Evolutionary conservation across 352 stramenopile species (phyloP).

Genomic region (Phytopythium aichiense): DNA sequence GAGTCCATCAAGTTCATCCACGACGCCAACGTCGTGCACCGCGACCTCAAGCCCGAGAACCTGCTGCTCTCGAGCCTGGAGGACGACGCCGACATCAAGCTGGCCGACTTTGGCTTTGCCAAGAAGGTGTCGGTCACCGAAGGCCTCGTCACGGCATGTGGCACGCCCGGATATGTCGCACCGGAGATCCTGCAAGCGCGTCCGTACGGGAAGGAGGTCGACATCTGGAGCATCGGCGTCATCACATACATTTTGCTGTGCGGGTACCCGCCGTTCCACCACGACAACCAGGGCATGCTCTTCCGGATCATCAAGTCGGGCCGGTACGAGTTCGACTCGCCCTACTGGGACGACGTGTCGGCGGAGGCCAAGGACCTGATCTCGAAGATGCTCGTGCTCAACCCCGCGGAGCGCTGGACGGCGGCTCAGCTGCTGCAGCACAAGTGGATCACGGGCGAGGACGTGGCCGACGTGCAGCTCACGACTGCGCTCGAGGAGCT

Average conservation of each 20-base stretch:
- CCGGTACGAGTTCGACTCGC: constrained; percentile 68
- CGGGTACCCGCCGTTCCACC: constrained; percentile 83
- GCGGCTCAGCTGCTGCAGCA: constrained; percentile 72
- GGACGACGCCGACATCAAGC: constrained; percentile 80
- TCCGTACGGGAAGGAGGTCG: constrained; percentile 73
- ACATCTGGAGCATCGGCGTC: constrained; percentile 90
- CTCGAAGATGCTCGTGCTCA: constrained; percentile 82
- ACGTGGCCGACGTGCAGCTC: constrained; percentile 71
- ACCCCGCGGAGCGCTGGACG: constrained; percentile 77
- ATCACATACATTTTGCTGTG: constrained; percentile 87
- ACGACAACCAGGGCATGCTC: constrained; percentile 90
- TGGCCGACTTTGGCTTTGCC: constrained; percentile 81
- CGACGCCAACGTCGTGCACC: constrained; percentile 80
- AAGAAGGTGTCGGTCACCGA: constrained; percentile 69
- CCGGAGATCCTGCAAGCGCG: constrained; percentile 74
- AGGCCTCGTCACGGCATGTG: constrained; percentile 58
- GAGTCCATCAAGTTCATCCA: constrained; percentile 86
- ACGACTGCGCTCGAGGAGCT: constrained; percentile 86
- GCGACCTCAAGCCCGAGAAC: constrained; percentile 86
- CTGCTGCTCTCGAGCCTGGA: constrained; percentile 70
- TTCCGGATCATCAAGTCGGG: constrained; percentile 74
- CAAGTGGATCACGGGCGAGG: constrained; percentile 83
- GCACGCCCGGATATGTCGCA: constrained; percentile 73
- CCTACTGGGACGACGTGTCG: constrained; percentile 81
- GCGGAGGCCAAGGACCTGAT: constrained; percentile 87